Conservation (phyloP, 2,329 filamentous ascomycete genomes). For the Claviceps quebecensis region DNA sequence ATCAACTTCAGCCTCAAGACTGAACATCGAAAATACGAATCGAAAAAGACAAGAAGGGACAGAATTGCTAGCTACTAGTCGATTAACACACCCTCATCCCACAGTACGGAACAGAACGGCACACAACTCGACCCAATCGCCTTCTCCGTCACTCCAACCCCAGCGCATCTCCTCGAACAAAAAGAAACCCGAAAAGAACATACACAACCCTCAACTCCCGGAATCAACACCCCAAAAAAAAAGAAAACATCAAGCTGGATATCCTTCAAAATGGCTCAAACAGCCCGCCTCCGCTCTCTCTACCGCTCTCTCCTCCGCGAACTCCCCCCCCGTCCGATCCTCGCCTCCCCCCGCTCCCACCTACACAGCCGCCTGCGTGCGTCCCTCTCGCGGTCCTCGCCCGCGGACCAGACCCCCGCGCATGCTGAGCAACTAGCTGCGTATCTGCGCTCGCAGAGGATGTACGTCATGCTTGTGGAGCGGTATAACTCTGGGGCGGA, state of each 20-base stretch:
- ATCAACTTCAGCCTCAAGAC: too few species aligned
- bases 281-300: slow-evolving; percentile 51
- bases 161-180: too few species aligned
- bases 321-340: slow-evolving; percentile 56
- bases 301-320: slow-evolving; percentile 86
- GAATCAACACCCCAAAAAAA: not conserved
- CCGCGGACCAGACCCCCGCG: slow-evolving; percentile 12
- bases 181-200: too few species aligned
- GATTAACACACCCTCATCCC: too few species aligned
- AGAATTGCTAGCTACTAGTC: too few species aligned
- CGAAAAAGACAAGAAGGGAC: too few species aligned
- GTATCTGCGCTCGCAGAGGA: slow-evolving; percentile 75
- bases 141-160: too few species aligned
- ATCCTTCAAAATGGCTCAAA: not conserved
- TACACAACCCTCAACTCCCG: too few species aligned
- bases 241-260: not conserved
- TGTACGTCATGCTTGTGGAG: slow-evolving; percentile 69
- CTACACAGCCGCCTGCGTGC: slow-evolving; percentile 19
- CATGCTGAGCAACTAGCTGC: slow-evolving; percentile 60
- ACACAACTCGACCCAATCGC: too few species aligned
- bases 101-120: too few species aligned
- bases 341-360: slow-evolving; percentile 43
- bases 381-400: slow-evolving; percentile 13
- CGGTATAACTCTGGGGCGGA: slow-evolving; percentile 88
- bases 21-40: too few species aligned